Evolutionary conservation across 768 basidiomycete species (phyloP).

Genomic region (Jaapia argillacea): DNA sequence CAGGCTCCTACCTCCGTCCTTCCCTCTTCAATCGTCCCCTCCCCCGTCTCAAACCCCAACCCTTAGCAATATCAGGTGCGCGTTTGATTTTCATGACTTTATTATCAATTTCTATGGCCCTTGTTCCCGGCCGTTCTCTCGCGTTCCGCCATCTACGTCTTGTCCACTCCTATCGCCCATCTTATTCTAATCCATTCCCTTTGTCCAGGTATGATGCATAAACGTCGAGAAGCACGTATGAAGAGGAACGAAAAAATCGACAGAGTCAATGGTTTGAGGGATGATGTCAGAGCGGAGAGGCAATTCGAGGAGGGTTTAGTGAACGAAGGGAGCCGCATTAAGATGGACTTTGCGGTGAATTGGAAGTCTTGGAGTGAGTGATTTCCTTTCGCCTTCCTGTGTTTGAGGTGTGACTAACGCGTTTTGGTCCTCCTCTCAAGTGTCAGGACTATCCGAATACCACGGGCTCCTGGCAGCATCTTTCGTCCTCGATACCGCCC

Average conservation of each 20-base stretch:
- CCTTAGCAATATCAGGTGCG: slow-evolving; percentile 53
- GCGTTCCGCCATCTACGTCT: no score
- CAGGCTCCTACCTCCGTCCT: slow-evolving; percentile 61
- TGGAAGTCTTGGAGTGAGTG: slow-evolving; percentile 8
- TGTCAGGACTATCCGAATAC: slow-evolving; percentile 11
- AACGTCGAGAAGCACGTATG: slow-evolving; percentile 32
- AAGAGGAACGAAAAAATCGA: slow-evolving; percentile 30
- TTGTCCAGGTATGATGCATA: slow-evolving; percentile 60
- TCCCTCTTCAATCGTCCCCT: slow-evolving; percentile 58
- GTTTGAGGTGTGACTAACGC: no score
- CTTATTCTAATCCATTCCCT: no score
- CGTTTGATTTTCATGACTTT: no score
- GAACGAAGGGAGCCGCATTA: slow-evolving; percentile 6
- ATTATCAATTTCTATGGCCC: no score
- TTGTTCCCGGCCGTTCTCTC: no score
- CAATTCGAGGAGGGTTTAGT: slow-evolving; percentile 30
- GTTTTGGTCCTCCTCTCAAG: slow-evolving; percentile 25
- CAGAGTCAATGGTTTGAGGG: no score
- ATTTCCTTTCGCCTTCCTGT: slow-evolving; percentile 8
- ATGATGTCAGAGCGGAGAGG: slow-evolving; percentile 21
- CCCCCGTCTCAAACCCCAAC: slow-evolving; percentile 76
- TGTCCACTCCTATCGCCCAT: no score
- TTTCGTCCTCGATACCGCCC: slow-evolving; percentile 29
- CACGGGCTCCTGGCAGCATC: slow-evolving; percentile 19
- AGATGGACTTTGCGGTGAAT: slow-evolving; percentile 2